Evolutionary conservation across 805 yeast species (phyloP), one percentile per base, ranked within the genome.

Genomic region (Ogataea degrootiae): DNA sequence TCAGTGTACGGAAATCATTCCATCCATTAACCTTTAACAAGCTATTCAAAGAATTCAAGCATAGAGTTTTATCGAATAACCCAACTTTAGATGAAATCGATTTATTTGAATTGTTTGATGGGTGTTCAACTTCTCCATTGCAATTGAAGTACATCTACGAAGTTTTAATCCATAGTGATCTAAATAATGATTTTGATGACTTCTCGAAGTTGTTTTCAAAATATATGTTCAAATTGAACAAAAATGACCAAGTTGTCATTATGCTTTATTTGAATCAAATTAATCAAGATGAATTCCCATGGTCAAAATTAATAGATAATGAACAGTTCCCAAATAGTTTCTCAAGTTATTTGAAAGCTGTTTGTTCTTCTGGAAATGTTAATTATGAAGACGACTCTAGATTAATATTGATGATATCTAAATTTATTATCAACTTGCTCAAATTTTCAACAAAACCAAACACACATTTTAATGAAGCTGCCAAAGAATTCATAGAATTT

Each of bases 141-240:
- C 64, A 62, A 45, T 49, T 65, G 41, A 51, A 49, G n/a, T 65
- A 63, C 41, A 58, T 63, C 3, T 57, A 51, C 42, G 66, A 63
- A 44, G 48, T 60, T 6, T 48, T 63, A 21, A 53, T 65, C 4
- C 58, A 52, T 11, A 47, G 56, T 34, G 68, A 63, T 44, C 45
- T 58, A 21, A 54, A 56, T 21, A 57, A 57, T 41, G 53, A 50
- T 12, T 56, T 54, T 37, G 61, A 60, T 7, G 65, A 60, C 34
- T 42, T 65, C 6, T 52, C 47, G 7, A 37, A 43, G 3, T 54
- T 60, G 16, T 63, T 63, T 43, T 40, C 55, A 1, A 35, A 23
- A 6, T 55, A 62, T 34, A 40, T 59, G 39, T 6, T 29, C 2
- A 38, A 47, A 23, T 22, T 56, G 11, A 31, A 43, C 15, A 37